These are phyloP conservation scores for Pyrenochaeta sp. DNA, from an alignment of 2,329 filamentous ascomycete genomes.

Conservation along the genomic window DNA sequence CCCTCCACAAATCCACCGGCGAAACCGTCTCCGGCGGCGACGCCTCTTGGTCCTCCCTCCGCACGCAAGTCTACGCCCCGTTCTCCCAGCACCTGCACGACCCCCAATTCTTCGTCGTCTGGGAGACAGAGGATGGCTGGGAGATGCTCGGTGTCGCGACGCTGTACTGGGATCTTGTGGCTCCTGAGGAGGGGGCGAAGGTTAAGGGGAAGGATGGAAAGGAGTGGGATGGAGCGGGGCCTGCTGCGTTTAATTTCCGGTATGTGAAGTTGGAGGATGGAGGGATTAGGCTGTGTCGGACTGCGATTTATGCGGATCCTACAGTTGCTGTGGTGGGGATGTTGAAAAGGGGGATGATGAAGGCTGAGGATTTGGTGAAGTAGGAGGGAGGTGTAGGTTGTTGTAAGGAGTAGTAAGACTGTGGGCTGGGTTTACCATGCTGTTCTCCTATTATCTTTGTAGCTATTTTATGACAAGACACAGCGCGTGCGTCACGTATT, in stretches of 20 bases:
- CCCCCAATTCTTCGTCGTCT: slow-evolving; percentile 9
- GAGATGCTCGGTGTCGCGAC: slow-evolving; percentile 20
- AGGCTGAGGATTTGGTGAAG: slow-evolving; percentile 22
- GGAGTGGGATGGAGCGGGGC: slow-evolving; percentile 19
- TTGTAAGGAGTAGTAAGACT: too few species aligned
- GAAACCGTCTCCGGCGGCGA: slow-evolving; percentile 11
- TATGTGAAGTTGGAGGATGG: slow-evolving; percentile 10
- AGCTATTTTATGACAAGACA: too few species aligned
- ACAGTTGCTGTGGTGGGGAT: slow-evolving; percentile 14
- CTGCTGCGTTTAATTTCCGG: slow-evolving; percentile 15
- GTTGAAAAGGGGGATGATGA: slow-evolving; percentile 24
- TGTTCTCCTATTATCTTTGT: too few species aligned
- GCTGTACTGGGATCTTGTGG: slow-evolving; percentile 14
- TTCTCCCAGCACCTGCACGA: slow-evolving; percentile 12
- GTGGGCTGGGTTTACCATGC: too few species aligned
- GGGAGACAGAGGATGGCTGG: slow-evolving; percentile 16
- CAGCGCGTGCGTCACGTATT: too few species aligned
- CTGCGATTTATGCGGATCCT: slow-evolving; percentile 17
- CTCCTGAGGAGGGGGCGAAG: slow-evolving; percentile 9
- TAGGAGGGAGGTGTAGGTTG: background rate
- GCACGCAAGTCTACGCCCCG: slow-evolving; percentile 18
- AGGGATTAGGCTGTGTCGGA: slow-evolving; percentile 8
- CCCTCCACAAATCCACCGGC: slow-evolving; percentile 14
- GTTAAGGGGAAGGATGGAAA: slow-evolving; percentile 11
- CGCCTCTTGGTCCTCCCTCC: slow-evolving; percentile 3